phyloP scores from a whole-genome alignment of 441 rosid genomes.

The Syzygium malaccense region DNA sequence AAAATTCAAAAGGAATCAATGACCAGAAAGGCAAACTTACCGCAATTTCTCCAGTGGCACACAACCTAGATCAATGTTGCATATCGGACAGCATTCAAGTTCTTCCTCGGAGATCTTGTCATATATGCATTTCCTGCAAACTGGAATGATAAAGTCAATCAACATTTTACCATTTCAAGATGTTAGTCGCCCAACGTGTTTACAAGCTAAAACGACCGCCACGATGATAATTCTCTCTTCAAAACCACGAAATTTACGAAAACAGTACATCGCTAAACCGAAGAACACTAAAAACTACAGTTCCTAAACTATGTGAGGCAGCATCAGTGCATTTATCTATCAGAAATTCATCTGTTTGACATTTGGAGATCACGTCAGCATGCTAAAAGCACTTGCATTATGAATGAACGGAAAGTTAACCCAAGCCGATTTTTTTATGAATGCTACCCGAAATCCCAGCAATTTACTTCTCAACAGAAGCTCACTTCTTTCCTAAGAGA shows the following conservation, averaged over 20 bases:
- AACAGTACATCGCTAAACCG: neutral
- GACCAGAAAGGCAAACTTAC: conserved; percentile 13
- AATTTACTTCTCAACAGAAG: neutral
- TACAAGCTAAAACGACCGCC: neutral
- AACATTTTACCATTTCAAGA: neutral
- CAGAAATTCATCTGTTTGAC: neutral
- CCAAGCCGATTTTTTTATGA: neutral
- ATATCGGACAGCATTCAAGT: conserved; percentile 67
- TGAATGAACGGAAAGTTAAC: neutral
- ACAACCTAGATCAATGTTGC: conserved; percentile 66
- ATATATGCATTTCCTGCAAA: conserved; percentile 89
- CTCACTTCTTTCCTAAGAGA: neutral
- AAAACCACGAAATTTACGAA: neutral
- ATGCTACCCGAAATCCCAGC: neutral
- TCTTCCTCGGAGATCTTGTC: conserved; percentile 72
- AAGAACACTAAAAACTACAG: neutral
- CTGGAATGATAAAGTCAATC: conserved; percentile 23
- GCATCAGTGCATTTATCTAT: neutral
- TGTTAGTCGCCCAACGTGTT: neutral
- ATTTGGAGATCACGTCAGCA: neutral
- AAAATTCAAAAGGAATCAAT: neutral
- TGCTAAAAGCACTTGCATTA: neutral
- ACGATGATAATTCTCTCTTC: neutral
- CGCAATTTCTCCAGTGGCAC: conserved; percentile 73
- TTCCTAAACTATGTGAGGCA: neutral